Evolutionary conservation across 352 stramenopile genomes (phyloP), one percentile per base, ranked within the genome.

Genomic region (Blastocystis sp.): DNA sequence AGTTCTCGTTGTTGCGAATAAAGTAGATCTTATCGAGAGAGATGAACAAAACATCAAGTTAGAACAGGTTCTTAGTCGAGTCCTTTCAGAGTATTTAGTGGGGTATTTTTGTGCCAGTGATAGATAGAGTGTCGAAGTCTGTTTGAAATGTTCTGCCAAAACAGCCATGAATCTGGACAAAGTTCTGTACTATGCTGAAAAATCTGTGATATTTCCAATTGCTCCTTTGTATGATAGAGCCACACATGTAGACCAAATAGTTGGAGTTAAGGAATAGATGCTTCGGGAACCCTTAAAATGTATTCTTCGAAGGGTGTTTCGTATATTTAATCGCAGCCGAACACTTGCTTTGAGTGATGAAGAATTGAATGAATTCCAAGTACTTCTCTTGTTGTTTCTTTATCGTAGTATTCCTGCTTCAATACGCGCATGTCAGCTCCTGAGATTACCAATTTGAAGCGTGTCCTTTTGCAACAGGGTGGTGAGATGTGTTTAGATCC

Each of bases 1-100:
- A 17, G 53, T 84, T 27, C 64, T 84, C 27, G 56, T 84, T 66
- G 30, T 68, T 27, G 73, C 73, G 51, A 84, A 84, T 22, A 84
- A 84, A 48, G 40, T 68, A 13, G 73, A 84, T 68, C 42, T 60
- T 37, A 24, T 81, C 7, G 53, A 13, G 15, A 51, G 48, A 15
- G 56, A 84, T 48, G 66, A 53, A 22, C 66, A 58, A 4, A 84
- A 66, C 24, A 7, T 33, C 15, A 24, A 81, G 27, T 37, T 64
- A 44, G 53, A 60, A 19, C 22, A 40, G 15, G 37, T 81, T 9
- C 40, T 84, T 0, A 66, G 6, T 37, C 42, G 53, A 22, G 59
- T 84, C 27, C 53, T 66, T 11, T 69, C 48, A 37, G 53, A 66
- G 42, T 84, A 68, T 27, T 22, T 66, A n/a, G 73, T 84, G 17